Percentiles rank a stretch among this genome's conserved stretches.
Conservation (phyloP, 345 rosid genomes). For the Heritiera fomes region DNA sequence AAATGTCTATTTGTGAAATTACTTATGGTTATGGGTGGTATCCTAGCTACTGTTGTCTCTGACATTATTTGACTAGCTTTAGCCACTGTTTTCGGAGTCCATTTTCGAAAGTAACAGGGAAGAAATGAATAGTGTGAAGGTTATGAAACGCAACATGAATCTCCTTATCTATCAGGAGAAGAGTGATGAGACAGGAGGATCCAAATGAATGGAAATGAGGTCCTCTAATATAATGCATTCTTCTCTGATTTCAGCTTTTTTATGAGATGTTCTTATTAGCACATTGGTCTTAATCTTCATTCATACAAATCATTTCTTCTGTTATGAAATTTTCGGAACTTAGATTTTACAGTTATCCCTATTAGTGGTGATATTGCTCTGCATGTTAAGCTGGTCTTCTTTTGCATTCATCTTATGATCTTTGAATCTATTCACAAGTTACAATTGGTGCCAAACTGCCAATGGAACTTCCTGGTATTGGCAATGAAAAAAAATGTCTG, state of each 20-base stretch:
- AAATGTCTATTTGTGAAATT: not conserved
- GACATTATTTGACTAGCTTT: not conserved
- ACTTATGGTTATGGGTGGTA: not conserved
- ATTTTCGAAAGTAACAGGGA: not conserved
- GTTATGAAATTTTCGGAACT: not conserved
- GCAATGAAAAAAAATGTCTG: too few relatives aligned
- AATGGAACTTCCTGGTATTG: not conserved
- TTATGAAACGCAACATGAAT: not conserved
- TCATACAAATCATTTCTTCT: too few relatives aligned
- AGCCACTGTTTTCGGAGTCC: not conserved
- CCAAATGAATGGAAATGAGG: not conserved
- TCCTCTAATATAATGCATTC: not conserved
- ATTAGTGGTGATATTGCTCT: not conserved
- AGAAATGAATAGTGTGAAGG: not conserved
- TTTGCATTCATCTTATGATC: constrained; percentile 1
- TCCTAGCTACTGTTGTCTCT: not conserved
- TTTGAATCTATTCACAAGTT: not conserved
- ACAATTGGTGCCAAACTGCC: not conserved
- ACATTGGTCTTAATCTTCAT: not conserved
- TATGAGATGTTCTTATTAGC: not conserved
- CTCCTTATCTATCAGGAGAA: not conserved
- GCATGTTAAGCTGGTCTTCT: not conserved
- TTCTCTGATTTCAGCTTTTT: not conserved
- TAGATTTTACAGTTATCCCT: not conserved
- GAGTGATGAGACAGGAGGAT: not conserved